Conservation (phyloP, 495 filamentous ascomycete species). For the Melanomma pulvis-pyrius region DNA sequence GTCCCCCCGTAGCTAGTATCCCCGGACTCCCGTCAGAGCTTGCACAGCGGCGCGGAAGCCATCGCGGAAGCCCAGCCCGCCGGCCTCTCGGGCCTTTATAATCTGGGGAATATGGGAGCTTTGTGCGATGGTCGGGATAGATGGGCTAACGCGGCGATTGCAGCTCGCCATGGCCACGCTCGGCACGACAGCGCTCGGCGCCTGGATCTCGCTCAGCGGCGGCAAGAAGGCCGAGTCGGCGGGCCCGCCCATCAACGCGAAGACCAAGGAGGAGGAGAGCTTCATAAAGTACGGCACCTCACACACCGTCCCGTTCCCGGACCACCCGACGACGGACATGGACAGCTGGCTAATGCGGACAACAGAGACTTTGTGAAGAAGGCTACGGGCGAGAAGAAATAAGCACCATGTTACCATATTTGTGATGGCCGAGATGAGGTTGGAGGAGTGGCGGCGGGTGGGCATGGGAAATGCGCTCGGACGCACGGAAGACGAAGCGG, state of each 20-base stretch:
- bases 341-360: slow-evolving; percentile 1
- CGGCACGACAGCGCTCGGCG: slow-evolving; percentile 62
- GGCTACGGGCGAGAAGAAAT: slow-evolving; percentile 56
- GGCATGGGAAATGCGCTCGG: background rate
- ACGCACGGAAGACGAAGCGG: background rate
- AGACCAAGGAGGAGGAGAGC: slow-evolving; percentile 88
- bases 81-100: background rate
- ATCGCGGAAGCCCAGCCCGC: background rate
- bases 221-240: slow-evolving; percentile 59
- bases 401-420: slow-evolving; percentile 7
- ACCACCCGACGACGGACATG: background rate
- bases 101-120: background rate
- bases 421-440: slow-evolving; percentile 1
- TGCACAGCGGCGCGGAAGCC: slow-evolving; percentile 6
- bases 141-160: background rate
- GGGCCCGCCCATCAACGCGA: slow-evolving; percentile 82
- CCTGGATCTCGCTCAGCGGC: slow-evolving; percentile 60
- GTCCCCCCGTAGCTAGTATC: slow-evolving; percentile 38
- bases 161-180: slow-evolving; percentile 90
- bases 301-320: background rate
- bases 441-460: background rate
- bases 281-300: slow-evolving; percentile 94
- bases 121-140: background rate
- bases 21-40: background rate
- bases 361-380: slow-evolving; percentile 42